Conservation (phyloP, 2,329 filamentous ascomycete genomes). For the Penicillium sp. region DNA sequence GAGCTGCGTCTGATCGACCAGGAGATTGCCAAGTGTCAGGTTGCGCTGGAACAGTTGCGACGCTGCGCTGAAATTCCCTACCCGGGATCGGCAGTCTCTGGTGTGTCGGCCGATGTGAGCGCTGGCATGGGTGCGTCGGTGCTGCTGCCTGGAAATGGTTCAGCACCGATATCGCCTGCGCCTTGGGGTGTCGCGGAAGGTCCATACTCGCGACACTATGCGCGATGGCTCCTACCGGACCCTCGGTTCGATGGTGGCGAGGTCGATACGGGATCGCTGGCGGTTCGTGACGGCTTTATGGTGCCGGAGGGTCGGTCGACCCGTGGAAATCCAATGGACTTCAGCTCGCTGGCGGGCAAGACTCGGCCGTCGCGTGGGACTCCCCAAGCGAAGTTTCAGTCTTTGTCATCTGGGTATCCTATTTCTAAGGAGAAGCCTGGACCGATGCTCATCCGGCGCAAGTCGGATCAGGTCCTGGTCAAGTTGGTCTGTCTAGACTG, state of each 20-base stretch:
- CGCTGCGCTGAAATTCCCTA: slow-evolving; percentile 92
- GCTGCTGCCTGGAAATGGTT: slow-evolving; percentile 65
- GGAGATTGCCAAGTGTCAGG: slow-evolving; percentile 93
- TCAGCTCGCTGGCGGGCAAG: slow-evolving; percentile 57
- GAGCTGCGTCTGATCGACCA: slow-evolving; percentile 94
- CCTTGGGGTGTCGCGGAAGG: slow-evolving; percentile 91
- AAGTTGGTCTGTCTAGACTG: slow-evolving; percentile 92
- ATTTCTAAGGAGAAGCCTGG: slow-evolving; percentile 80
- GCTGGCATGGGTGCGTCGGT: slow-evolving; percentile 76
- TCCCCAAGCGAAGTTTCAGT: slow-evolving; percentile 69
- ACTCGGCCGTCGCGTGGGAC: slow-evolving; percentile 64
- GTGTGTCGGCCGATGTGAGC: slow-evolving; percentile 71
- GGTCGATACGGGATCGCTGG: slow-evolving; percentile 35
- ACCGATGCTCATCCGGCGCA: slow-evolving; percentile 82
- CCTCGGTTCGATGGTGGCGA: slow-evolving; percentile 76
- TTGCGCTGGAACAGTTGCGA: slow-evolving; percentile 89
- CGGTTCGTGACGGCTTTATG: slow-evolving; percentile 45
- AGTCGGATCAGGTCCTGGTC: slow-evolving; percentile 80
- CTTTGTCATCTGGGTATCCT: slow-evolving; percentile 72
- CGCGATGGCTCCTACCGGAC: slow-evolving; percentile 92
- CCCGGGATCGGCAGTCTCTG: slow-evolving; percentile 68
- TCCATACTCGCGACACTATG: slow-evolving; percentile 91
- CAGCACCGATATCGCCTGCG: slow-evolving; percentile 76
- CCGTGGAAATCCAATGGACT: slow-evolving; percentile 73
- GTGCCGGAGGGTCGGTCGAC: slow-evolving; percentile 76